Base-by-base conservation (phyloP, 306 rosid genomes). In the Biancaea sappan region DNA sequence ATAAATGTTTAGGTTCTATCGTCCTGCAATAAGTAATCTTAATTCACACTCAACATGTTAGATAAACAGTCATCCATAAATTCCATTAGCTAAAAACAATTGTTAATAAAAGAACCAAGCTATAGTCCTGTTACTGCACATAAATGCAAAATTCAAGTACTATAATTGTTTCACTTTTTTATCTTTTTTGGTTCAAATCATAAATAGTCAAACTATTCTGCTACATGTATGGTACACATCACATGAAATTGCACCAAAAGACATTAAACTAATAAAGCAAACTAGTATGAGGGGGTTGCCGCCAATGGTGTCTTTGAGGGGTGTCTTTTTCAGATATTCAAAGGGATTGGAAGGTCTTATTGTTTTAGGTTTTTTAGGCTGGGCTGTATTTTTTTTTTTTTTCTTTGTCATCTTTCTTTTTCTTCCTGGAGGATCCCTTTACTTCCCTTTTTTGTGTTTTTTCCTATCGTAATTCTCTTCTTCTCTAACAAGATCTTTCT, bases 241-340 rank as follows among this genome's bases (percentile, higher is more conserved):
- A 66, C 48, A 83, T 52, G 61, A 57, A 64, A 67, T 69, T 43
- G 56, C 82, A 73, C 18, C 44, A 35, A 52, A 51, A 31, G 37
- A 51, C 66, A 54, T 6, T 44, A 35, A 64, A 59, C 53, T 44
- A 66, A 81, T 44, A 35, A 64, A 59, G 59, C 50, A 66, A 81
- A 64, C 31, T 15, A 41, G 21, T 35, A n/a, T n/a, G n/a, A n/a
- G n/a, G n/a, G n/a, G n/a, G n/a, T n/a, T n/a, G n/a, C n/a, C n/a
- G n/a, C n/a, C n/a, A n/a, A n/a, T n/a, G n/a, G n/a, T n/a, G n/a
- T n/a, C n/a, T n/a, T n/a, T n/a, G n/a, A n/a, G n/a, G n/a, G n/a
- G n/a, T n/a, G n/a, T n/a, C n/a, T n/a, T n/a, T n/a, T n/a, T n/a
- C n/a, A n/a, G n/a, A n/a, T n/a, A n/a, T n/a, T n/a, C n/a, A n/a